Base-by-base conservation (phyloP, 768 basidiomycete species). In the Boletus pseudo-olivaceus region DNA sequence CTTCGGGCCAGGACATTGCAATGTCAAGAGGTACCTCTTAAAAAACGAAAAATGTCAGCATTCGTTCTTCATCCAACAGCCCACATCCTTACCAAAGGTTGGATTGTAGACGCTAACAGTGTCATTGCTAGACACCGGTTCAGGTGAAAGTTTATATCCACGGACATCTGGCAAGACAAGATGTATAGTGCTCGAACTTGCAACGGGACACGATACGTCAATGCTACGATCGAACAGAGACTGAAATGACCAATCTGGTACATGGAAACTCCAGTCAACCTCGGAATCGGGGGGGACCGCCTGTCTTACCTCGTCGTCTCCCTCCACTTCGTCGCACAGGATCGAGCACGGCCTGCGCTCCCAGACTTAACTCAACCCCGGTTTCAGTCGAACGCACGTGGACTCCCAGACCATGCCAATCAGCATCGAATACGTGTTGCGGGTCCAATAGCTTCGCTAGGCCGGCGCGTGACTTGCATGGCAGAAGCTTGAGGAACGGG, bases 401-500 rank as follows among this genome's bases (percentile, higher is more conserved):
- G 1, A 96, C 74, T 9, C 86, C 82, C 65, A 98, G 82, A 1
- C 90, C 89, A 64, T 96, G 93, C 90, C 92, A 97, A 62, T 93
- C 87, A 5, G 91, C 89, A 59, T 93, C 90, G 61, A 98, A 94
- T 4, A 96, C 72, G 4, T 78, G 79, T 61, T 96, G 91, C 0
- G 93, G 89, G 64, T 94, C 91, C 41, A 98, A 75, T 23, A 98
- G 77, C 15, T 72, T 76, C 0, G 93, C 90, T 20, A 98, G 78
- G 12, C 97, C 95, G 0, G 94, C 92, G 19, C 79, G 74, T 6
- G 90, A 84, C 65, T 97, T 92, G 76, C 96, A 98, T 0, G 97
- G 97, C 1, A 98, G 75, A 10, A 98, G 83, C 67, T 96, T 93
- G 54, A 98, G 78, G 73, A 98, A 97, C 0, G 97, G 96, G 0